Percentiles rank a stretch among this genome's conserved stretches.
phyloP scores from a whole-genome alignment of 2,329 filamentous ascomycete genomes.

The Colletotrichum sublineola region DNA sequence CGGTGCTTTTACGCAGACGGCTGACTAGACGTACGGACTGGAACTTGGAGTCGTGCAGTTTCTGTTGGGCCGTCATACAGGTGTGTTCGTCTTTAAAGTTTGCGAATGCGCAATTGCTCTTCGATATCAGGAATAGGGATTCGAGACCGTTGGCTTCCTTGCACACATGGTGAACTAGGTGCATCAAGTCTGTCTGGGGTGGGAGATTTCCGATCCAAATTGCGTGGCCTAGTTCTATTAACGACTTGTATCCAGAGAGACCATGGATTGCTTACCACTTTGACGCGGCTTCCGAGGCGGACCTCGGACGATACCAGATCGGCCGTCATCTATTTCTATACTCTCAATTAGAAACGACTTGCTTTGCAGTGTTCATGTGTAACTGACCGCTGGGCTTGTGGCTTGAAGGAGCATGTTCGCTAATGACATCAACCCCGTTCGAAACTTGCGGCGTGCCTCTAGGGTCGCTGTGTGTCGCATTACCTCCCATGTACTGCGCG shows the following conservation, averaged over 20 bases:
- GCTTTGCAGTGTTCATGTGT: too few relatives aligned
- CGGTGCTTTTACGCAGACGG: constrained; percentile 74
- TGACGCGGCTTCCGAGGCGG: constrained; percentile 71
- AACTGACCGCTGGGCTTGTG: constrained; percentile 13
- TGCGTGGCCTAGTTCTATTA: constrained; percentile 75
- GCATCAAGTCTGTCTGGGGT: constrained; percentile 83
- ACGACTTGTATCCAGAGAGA: constrained; percentile 32
- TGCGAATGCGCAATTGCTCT: constrained; percentile 97
- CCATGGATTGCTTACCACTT: constrained; percentile 62
- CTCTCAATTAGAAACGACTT: not conserved
- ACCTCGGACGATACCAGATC: constrained; percentile 62
- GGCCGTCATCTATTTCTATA: constrained; percentile 46
- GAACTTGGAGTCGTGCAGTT: constrained; percentile 92
- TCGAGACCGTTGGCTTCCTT: constrained; percentile 83
- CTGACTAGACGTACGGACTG: constrained; percentile 89
- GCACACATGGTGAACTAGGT: constrained; percentile 91
- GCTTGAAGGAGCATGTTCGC: not conserved
- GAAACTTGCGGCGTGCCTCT: constrained; percentile 44
- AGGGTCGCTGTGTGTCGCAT: constrained; percentile 45
- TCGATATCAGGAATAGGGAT: constrained; percentile 93
- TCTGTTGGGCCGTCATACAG: constrained; percentile 81
- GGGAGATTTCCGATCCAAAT: constrained; percentile 97
- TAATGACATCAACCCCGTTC: constrained; percentile 40
- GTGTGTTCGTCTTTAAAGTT: constrained; percentile 88
- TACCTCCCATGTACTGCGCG: constrained; percentile 52